Evolutionary conservation across 371 early-diverging fungal genomes (phyloP), one percentile per base, ranked within the genome.

Genomic region (Mortierella sp.): DNA sequence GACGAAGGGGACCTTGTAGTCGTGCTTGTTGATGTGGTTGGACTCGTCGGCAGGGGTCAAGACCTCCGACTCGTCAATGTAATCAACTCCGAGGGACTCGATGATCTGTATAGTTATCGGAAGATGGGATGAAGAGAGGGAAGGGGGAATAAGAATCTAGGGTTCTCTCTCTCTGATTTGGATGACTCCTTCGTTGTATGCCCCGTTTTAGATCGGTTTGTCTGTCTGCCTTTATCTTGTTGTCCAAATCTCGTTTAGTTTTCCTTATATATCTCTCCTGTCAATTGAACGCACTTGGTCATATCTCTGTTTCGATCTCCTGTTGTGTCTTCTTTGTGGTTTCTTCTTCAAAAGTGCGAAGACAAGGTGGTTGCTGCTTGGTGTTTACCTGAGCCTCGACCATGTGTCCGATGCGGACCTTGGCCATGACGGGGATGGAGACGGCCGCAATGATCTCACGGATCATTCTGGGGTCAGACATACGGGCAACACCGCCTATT

Each of bases 391-490:
- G 91, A 41, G 98, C 99, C 90, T 99, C 99, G 79, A 99, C 98
- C 92, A 98, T 96, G 94, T 99, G 99, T 73, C 99, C 99, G 82
- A 99, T 98, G 85, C 99, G 96, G 90, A 96, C 97, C 92, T 98
- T 98, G 89, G 98, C 99, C 98, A 99, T 98, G 81, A 99, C 98
- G 48, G 99, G 99, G 89, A 99, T 98, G 46, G 98, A 96, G 76
- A 99, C 99, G 54, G 98, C 98, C 48, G 89, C 94, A 78, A 95
- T 95, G 90, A 99, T 99, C 88, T 96, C 97, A 89, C 94, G 96
- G 93, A 99, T 99, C 97, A 98, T 97, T 89, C 93, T 90, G 83
- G 99, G 99, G 91, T 98, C 99, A 55, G 98, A 97, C 99, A 99
- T 99, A 86, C 99, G 97, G n/a, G 99, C 96, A 75, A 99, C 98